Conservation (phyloP, 495 filamentous ascomycete genomes). For the Hypomontagnella monticulosa region DNA sequence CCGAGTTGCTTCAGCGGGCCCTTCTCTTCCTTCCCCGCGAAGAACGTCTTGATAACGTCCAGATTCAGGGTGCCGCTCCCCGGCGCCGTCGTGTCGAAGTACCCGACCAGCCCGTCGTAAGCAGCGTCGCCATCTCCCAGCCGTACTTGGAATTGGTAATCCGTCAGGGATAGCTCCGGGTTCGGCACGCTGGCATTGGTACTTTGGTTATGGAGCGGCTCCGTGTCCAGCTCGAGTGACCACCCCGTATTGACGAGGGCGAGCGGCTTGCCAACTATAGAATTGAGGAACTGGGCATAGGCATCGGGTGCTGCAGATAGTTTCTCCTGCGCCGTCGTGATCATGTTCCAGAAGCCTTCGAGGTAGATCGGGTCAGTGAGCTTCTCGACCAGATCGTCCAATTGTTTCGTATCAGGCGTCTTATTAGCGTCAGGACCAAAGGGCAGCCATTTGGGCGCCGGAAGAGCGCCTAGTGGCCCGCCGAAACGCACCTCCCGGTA, state of each 20-base stretch:
- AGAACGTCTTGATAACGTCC: constrained; percentile 48
- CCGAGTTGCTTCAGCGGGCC: constrained; percentile 16
- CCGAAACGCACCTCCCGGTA: constrained; percentile 59
- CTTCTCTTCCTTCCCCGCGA: constrained; percentile 16
- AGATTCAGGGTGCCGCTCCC: constrained; percentile 41
- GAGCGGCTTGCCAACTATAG: constrained; percentile 58
- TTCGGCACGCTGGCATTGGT: background rate
- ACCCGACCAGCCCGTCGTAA: constrained; percentile 57
- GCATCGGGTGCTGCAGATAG: constrained; percentile 44
- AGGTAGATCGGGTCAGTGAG: constrained; percentile 49
- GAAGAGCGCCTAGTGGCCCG: constrained; percentile 34
- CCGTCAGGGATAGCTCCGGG: constrained; percentile 5
- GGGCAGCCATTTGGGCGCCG: constrained; percentile 48
- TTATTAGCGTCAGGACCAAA: constrained; percentile 31
- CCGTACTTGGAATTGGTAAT: constrained; percentile 53
- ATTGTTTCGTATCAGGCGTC: constrained; percentile 36
- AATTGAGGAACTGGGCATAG: constrained; percentile 50
- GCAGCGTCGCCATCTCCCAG: constrained; percentile 52
- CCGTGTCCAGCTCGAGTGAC: constrained; percentile 55
- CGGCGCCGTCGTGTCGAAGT: constrained; percentile 45
- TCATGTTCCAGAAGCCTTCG: constrained; percentile 50
- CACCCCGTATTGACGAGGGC: constrained; percentile 59
- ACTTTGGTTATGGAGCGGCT: constrained; percentile 22
- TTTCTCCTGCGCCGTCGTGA: constrained; percentile 38
- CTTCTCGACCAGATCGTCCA: constrained; percentile 48